Conservation (phyloP, 2,329 filamentous ascomycete species). For the Xylaria sp. region DNA sequence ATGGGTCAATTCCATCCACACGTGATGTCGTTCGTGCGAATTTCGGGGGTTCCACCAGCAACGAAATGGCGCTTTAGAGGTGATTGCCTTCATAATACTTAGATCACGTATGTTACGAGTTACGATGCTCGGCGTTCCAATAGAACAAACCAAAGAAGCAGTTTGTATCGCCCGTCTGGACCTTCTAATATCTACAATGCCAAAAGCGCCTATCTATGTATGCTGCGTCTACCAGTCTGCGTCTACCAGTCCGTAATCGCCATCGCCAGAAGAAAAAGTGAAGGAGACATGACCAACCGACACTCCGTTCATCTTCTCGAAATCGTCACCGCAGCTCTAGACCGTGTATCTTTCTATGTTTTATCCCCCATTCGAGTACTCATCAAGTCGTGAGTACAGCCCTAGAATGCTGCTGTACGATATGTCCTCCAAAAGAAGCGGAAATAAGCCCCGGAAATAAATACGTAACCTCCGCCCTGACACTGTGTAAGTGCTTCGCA, state of each 20-base stretch:
- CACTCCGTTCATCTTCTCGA: conserved; percentile 4
- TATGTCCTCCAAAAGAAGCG: background rate
- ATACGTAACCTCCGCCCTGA: background rate
- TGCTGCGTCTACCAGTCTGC: conserved; percentile 19
- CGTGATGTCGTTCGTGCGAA: background rate
- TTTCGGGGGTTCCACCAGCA: background rate
- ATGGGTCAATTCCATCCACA: background rate
- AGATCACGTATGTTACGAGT: conserved; percentile 28
- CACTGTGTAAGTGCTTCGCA: conserved; percentile 5
- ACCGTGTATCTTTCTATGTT: conserved; percentile 16
- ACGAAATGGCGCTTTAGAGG: background rate
- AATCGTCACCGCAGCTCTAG: conserved; percentile 17
- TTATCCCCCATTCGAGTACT: conserved; percentile 7
- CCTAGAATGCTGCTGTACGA: conserved; percentile 14
- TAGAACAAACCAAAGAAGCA: conserved; percentile 16
- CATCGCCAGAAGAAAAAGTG: conserved; percentile 3
- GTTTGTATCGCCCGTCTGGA: conserved; percentile 19
- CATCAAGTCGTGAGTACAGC: conserved; percentile 12
- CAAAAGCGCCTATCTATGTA: conserved; percentile 26
- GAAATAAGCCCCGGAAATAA: background rate
- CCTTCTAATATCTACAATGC: conserved; percentile 21
- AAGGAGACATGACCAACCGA: conserved; percentile 4
- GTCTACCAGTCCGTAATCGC: conserved; percentile 14
- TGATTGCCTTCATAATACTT: conserved; percentile 13
- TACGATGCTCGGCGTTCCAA: conserved; percentile 17